phyloP scores from a whole-genome alignment of 2,329 filamentous ascomycete species.

The Aplosporella prunicola region DNA sequence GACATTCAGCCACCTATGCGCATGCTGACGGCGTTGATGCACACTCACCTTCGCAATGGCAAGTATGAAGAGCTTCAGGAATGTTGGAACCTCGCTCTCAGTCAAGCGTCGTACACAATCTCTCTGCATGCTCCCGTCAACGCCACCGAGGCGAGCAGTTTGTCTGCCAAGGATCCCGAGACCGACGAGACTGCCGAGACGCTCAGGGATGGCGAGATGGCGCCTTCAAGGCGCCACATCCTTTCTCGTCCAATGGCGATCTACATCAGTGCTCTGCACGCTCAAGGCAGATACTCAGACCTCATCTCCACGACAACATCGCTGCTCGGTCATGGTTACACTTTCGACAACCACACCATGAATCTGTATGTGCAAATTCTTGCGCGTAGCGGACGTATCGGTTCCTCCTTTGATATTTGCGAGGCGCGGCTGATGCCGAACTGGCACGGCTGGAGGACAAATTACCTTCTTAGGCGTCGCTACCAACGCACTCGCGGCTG shows the following conservation, averaged over 20 bases:
- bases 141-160: slow-evolving; percentile 12
- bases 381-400: slow-evolving; percentile 47
- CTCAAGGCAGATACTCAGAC: slow-evolving; percentile 38
- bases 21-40: slow-evolving; percentile 60
- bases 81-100: slow-evolving; percentile 53
- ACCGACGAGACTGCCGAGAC: neutral
- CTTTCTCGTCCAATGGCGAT: slow-evolving; percentile 40
- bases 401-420: slow-evolving; percentile 63
- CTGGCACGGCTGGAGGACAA: slow-evolving; percentile 63
- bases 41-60: slow-evolving; percentile 48
- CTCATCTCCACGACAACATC: slow-evolving; percentile 39
- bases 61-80: slow-evolving; percentile 52
- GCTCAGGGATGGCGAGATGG: no score
- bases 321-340: slow-evolving; percentile 59
- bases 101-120: slow-evolving; percentile 26
- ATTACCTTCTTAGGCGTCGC: slow-evolving; percentile 14
- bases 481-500: slow-evolving; percentile 18
- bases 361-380: slow-evolving; percentile 66
- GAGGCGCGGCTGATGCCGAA: slow-evolving; percentile 69
- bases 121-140: slow-evolving; percentile 14
- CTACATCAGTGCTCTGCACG: slow-evolving; percentile 44
- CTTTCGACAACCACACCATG: slow-evolving; percentile 68
- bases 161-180: neutral
- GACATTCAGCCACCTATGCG: slow-evolving; percentile 39
- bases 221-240: slow-evolving; percentile 36